Percentiles rank a stretch among this genome's conserved stretches.
These are phyloP conservation scores for rapeseed (Brassica napus) DNA, from an alignment of 345 rosid species.

Conservation along the genomic window Da-Ae NC_063441.1:813001-813500, in stretches of 20 bases:
- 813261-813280: conserved; percentile 42
- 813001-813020: background rate
- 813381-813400: background rate
- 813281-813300: conserved; percentile 27
- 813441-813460: too few relatives aligned
- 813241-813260: conserved; percentile 15
- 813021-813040: background rate
- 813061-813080: conserved; percentile 24
- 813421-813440: too few relatives aligned
- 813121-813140: conserved; percentile 5
- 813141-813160: background rate
- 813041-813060: background rate
- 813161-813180: background rate
- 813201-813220: background rate
- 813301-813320: conserved; percentile 32
- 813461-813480: background rate
- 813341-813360: conserved; percentile 38
- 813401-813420: too few relatives aligned
- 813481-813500: background rate
- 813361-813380: conserved; percentile 1
- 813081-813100: conserved; percentile 15
- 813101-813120: conserved; percentile 20
- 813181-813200: background rate
- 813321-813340: conserved; percentile 14
- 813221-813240: conserved; percentile 16